These are phyloP conservation scores for Penicillium steckii DNA, from an alignment of 495 filamentous ascomycete species.

Conservation along the genomic window DNA sequence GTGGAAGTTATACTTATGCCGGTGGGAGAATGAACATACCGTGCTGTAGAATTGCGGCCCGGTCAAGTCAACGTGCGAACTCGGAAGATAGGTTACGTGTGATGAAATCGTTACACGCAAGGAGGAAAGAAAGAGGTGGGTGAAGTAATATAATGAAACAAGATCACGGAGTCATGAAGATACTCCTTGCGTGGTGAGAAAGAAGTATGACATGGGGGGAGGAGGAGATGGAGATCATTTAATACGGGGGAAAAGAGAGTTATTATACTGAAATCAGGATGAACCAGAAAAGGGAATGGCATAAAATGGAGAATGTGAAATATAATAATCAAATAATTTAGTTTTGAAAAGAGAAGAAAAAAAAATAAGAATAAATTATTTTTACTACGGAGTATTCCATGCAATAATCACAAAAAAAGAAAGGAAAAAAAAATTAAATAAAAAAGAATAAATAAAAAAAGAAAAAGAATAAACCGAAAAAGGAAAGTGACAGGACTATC, in stretches of 20 bases:
- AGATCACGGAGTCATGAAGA: slow-evolving; percentile 13
- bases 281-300: background rate
- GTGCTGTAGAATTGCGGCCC: slow-evolving; percentile 26
- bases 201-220: background rate
- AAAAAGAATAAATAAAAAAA: slow-evolving; percentile 7
- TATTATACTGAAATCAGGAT: too few species aligned
- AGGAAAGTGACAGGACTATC: background rate
- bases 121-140: slow-evolving; percentile 1
- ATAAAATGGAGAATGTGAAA: slow-evolving; percentile 4
- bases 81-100: slow-evolving; percentile 21
- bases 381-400: too few species aligned
- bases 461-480: slow-evolving; percentile 9
- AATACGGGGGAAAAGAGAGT: background rate
- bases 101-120: slow-evolving; percentile 13
- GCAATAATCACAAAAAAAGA: slow-evolving; percentile 1
- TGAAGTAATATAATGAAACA: background rate
- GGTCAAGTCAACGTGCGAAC: slow-evolving; percentile 23
- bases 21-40: slow-evolving; percentile 9
- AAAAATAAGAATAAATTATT: slow-evolving; percentile 8
- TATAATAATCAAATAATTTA: slow-evolving; percentile 4
- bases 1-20: background rate
- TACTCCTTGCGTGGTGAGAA: slow-evolving; percentile 1
- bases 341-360: slow-evolving; percentile 8
- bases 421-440: slow-evolving; percentile 6
- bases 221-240: background rate